Percentiles rank a stretch among this genome's conserved stretches.
phyloP scores from a whole-genome alignment of 768 basidiomycete genomes.

The Pleurotus citrinopileatus region DNA sequence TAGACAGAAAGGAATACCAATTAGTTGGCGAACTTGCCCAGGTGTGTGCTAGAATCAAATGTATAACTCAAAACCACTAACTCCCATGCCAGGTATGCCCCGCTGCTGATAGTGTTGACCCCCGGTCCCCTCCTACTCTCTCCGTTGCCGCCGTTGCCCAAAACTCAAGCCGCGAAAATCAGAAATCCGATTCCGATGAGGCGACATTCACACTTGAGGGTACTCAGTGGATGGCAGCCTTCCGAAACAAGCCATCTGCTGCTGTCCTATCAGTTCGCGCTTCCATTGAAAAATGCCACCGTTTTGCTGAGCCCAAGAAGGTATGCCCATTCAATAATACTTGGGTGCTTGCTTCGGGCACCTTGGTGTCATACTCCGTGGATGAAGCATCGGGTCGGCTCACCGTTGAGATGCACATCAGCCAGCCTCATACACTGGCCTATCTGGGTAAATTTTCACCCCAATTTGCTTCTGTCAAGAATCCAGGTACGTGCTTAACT shows the following conservation, averaged over 20 bases:
- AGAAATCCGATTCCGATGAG: too few relatives aligned
- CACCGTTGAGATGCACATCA: neutral
- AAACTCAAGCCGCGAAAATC: too few relatives aligned
- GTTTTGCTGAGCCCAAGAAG: neutral
- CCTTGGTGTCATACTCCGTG: neutral
- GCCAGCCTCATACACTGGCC: neutral
- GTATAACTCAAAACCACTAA: too few relatives aligned
- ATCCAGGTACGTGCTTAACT: neutral
- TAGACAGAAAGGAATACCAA: too few relatives aligned
- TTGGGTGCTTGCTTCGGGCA: neutral
- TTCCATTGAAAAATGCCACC: neutral
- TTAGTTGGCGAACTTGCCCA: too few relatives aligned
- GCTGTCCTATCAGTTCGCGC: neutral
- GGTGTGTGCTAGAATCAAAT: too few relatives aligned
- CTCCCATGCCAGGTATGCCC: too few relatives aligned
- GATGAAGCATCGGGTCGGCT: neutral
- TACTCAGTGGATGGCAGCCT: neutral
- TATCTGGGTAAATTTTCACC: neutral
- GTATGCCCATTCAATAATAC: neutral
- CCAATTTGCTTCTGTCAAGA: neutral
- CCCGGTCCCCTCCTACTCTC: too few relatives aligned
- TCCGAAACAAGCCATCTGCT: neutral
- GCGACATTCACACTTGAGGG: too few relatives aligned
- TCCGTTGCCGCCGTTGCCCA: too few relatives aligned
- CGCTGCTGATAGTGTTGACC: too few relatives aligned